Evolutionary conservation across 139 green algal genomes (phyloP), one percentile per base, ranked within the genome.

Genomic region (Volvox africanus): DNA sequence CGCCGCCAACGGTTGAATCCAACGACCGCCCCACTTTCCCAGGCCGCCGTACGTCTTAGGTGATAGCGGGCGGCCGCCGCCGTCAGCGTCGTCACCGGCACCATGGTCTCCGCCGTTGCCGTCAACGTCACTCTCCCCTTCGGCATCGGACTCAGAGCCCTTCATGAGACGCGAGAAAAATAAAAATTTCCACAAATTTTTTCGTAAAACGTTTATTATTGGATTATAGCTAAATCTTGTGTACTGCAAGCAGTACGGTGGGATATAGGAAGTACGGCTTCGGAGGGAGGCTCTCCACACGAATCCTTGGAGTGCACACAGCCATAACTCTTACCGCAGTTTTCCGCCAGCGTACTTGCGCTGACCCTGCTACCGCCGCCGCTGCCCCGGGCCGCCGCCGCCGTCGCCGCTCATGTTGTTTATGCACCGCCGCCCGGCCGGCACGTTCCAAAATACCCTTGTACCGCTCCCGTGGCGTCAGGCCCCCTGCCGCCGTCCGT

Each of bases 401-500:
- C 67, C n/a, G n/a, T n/a, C 83, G 33, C 35, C 83, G 35, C 67
- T 89, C 83, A 67, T 67, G 26, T 24, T 79, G 65, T 17, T 28
- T 67, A 28, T 89, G 67, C 67, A 26, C 83, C 67, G 83, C 83
- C 67, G 37, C 24, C 22, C 83, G 33, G 1, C 36, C 83, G 36
- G 67, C 35, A 21, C 83, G 67, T 35, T 89, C 83, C 67, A 89
- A 76, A 65, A 89, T 89, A 28, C 65, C 83, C 2, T 71, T 71
- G 83, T 89, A 89, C 9, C 83, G 83, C 83, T 89, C 67, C 13
- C 68, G 67, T 1, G 83, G 83, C 35, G 83, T 32, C 33, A 88
- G 28, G 0, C 30, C 76, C 76, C 33, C 76, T 1, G 76, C 76
- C 76, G 71, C 18, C 14, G 71, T 35, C 71, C 21, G 37, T 13